These are phyloP conservation scores for Rhynchosporium secalis DNA, from an alignment of 2,329 filamentous ascomycete genomes.

Conservation along the genomic window DNA sequence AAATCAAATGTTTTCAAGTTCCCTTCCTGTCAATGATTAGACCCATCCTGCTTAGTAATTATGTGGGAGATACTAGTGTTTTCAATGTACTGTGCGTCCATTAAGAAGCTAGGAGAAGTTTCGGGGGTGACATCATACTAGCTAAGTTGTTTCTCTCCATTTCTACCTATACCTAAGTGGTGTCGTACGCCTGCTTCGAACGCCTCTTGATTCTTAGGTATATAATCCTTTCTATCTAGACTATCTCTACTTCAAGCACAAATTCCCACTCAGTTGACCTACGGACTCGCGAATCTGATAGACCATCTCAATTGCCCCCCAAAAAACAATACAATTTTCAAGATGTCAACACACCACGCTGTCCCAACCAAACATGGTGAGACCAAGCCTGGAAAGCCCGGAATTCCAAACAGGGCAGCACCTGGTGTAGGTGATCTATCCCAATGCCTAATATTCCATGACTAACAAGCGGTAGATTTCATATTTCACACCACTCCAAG, in stretches of 20 bases:
- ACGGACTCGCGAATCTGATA: background rate
- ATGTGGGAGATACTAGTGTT: constrained; percentile 4
- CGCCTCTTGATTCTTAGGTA: background rate
- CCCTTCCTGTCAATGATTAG: background rate
- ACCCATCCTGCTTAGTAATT: background rate
- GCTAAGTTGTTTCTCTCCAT: background rate
- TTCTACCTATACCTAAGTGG: background rate
- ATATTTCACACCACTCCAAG: constrained; percentile 51
- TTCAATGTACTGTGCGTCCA: background rate
- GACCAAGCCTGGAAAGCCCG: constrained; percentile 14
- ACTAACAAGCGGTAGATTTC: constrained; percentile 30
- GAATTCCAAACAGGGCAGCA: constrained; percentile 33
- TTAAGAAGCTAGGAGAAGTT: background rate
- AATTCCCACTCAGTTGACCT: background rate
- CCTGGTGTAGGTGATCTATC: constrained; percentile 21
- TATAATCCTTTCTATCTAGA: background rate
- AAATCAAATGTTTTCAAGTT: background rate
- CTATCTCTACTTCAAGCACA: background rate
- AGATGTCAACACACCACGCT: constrained; percentile 31
- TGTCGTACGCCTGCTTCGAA: background rate
- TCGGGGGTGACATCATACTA: constrained; percentile 21
- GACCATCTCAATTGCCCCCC: background rate
- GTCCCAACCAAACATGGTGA: constrained; percentile 26
- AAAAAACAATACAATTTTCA: background rate
- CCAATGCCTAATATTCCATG: background rate